A percentile compares a stretch with the other conserved stretches of the same genome.
Conservation (phyloP, 208 protist species). For the Leishmania amazonensis region DNA sequence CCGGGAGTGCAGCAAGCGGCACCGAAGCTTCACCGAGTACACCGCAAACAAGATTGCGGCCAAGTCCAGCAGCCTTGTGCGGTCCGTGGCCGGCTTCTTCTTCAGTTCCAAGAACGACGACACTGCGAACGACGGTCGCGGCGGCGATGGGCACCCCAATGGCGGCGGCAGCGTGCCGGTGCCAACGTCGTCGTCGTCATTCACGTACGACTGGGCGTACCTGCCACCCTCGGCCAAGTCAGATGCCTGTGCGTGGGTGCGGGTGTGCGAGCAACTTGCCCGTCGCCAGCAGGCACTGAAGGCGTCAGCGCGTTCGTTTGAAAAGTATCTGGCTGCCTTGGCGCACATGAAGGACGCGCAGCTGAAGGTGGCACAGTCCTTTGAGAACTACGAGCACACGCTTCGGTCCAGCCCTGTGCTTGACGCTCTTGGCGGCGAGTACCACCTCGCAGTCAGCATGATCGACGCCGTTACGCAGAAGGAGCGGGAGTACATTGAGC, state of each 20-base stretch:
- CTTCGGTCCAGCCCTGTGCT: constrained; percentile 34
- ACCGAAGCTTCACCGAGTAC: constrained; percentile 49
- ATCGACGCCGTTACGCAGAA: constrained; percentile 37
- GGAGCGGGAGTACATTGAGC: constrained; percentile 34
- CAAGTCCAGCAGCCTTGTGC: constrained; percentile 63
- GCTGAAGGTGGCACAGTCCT: constrained; percentile 42
- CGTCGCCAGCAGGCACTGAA: constrained; percentile 46
- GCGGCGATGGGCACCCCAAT: constrained; percentile 5
- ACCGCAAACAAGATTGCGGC: constrained; percentile 54
- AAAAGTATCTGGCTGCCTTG: constrained; percentile 44
- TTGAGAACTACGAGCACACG: constrained; percentile 37
- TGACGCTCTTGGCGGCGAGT: constrained; percentile 25
- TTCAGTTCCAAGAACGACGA: constrained; percentile 23
- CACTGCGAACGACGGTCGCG: constrained; percentile 16
- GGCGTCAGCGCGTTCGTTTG: constrained; percentile 44
- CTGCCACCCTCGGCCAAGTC: constrained; percentile 26
- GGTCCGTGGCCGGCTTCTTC: constrained; percentile 58
- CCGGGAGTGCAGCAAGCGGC: constrained; percentile 60
- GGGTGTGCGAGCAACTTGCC: constrained; percentile 41
- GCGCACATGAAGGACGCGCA: constrained; percentile 32
- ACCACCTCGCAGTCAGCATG: constrained; percentile 23
- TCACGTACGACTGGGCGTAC: constrained; percentile 35
- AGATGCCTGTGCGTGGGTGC: constrained; percentile 50
- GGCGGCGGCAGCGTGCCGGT: constrained; percentile 14
- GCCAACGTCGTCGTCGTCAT: constrained; percentile 16